Conservation (phyloP, 192 early-diverging fungal genomes). For the Phlyctochytrium arcticum region DNA sequence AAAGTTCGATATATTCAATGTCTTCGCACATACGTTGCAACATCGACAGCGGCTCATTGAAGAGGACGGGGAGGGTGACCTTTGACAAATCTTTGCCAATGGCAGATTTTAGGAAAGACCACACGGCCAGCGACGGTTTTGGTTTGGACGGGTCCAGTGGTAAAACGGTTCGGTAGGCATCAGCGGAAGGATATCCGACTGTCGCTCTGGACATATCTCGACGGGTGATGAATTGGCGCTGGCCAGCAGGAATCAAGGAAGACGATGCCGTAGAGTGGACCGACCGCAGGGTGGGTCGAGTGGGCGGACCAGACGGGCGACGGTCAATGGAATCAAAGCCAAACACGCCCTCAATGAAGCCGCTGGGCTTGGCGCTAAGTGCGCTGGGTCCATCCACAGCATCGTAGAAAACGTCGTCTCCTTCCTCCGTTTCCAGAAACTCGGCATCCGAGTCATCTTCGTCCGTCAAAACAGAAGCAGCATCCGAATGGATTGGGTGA, state of each 20-base stretch:
- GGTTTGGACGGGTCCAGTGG: constrained; percentile 38
- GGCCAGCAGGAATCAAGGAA: neutral
- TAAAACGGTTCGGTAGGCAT: constrained; percentile 3
- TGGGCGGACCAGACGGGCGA: no score
- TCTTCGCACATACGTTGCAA: constrained; percentile 78
- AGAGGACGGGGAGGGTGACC: constrained; percentile 82
- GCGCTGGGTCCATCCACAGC: constrained; percentile 18
- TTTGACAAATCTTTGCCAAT: constrained; percentile 82
- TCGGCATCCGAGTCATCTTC: neutral
- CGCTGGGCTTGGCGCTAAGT: neutral
- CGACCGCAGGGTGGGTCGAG: neutral
- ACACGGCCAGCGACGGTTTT: constrained; percentile 70
- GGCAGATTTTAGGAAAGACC: constrained; percentile 83
- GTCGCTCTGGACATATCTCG: neutral
- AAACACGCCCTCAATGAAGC: constrained; percentile 24
- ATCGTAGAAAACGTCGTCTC: constrained; percentile 41
- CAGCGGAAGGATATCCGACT: neutral
- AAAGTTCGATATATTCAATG: constrained; percentile 79
- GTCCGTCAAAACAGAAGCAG: neutral
- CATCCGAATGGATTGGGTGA: neutral
- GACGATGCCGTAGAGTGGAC: neutral
- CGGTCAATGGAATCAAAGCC: constrained; percentile 15
- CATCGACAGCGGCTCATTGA: constrained; percentile 85
- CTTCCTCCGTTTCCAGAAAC: constrained; percentile 21
- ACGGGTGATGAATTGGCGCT: neutral